Evolutionary conservation across 495 filamentous ascomycete species (phyloP).

Genomic region (Bacidia rubella): DNA sequence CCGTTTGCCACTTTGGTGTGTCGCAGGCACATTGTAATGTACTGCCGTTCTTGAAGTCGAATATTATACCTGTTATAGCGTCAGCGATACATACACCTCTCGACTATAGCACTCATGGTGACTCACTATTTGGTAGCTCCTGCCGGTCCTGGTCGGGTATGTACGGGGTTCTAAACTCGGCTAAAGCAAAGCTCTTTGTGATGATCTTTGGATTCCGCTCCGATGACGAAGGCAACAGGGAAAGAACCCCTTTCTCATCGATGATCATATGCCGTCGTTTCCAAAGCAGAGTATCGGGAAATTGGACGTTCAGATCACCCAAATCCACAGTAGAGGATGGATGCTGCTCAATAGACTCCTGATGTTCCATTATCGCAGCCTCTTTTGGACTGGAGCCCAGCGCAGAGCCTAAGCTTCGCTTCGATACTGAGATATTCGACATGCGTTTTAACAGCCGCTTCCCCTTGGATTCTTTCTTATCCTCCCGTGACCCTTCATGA

Average conservation of each 20-base stretch:
- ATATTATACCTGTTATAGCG: constrained; percentile 32
- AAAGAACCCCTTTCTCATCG: constrained; percentile 61
- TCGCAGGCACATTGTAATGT: constrained; percentile 78
- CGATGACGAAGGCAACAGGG: constrained; percentile 45
- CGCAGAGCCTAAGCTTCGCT: constrained; percentile 44
- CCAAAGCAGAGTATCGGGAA: constrained; percentile 86
- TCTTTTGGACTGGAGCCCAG: constrained; percentile 45
- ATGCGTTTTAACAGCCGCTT: constrained; percentile 71
- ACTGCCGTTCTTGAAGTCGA: constrained; percentile 75
- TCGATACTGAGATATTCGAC: constrained; percentile 49
- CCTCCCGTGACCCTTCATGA: constrained; percentile 27
- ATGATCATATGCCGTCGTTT: constrained; percentile 73
- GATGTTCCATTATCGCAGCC: constrained; percentile 27
- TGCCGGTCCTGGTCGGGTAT: constrained; percentile 77
- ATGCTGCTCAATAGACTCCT: constrained; percentile 19
- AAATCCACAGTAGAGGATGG: constrained; percentile 41
- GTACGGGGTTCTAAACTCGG: constrained; percentile 63
- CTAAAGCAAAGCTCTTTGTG: constrained; percentile 65
- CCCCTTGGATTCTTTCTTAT: constrained; percentile 53
- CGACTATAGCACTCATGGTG: neutral
- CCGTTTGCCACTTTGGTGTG: constrained; percentile 56
- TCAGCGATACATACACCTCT: neutral
- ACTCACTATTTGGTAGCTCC: constrained; percentile 68
- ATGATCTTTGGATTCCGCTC: constrained; percentile 36
- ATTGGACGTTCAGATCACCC: constrained; percentile 86